Evolutionary conservation across 345 rosid species (phyloP), one percentile per base, ranked within the genome.

Genomic region (Sonneratia alba): DNA sequence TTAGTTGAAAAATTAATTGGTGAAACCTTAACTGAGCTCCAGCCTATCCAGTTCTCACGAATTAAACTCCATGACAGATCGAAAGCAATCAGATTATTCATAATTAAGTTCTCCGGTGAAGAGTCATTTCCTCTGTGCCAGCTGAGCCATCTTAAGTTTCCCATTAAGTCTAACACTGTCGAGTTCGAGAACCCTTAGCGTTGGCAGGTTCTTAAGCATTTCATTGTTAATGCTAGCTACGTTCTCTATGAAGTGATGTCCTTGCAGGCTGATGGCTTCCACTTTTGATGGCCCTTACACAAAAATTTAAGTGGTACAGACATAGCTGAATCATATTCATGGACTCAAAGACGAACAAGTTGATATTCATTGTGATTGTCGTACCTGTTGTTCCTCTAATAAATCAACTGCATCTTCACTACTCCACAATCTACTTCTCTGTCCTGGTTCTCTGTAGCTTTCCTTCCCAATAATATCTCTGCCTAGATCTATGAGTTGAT

Each of bases 401-500:
- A 73, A 71, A 43, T 42, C 18, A 21, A 5, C 0, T 13, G 74
- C 66, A 14, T 79, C 77, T 49, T 66, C 21, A 9, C 22, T 42
- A 0, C 14, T 6, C 76, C 79, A 73, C 22, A 79, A 32, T 45
- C 82, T 73, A 18, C 66, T 73, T 3, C 70, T 40, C 51, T 14
- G 36, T 7, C 70, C 70, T 0, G 55, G 74, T 14, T 76, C 73
- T 0, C 43, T 51, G 27, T 4, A 8, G n/a, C 5, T 48, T 36
- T 65, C 48, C 18, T 13, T 16, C 0, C 40, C 34, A 12, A 79
- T 69, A 69, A 75, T 66, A 11, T 57, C 36, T 42, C 65, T 67
- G 9, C 79, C 82, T 47, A 75, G 69, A 8, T 47, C 66, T 66
- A 45, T 55, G 19, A 75, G 36, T 27, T 68, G 38, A 42, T 72